These are phyloP conservation scores for Cladochytrium replicatum DNA, from an alignment of 192 early-diverging fungal genomes.

Conservation along the genomic window DNA sequence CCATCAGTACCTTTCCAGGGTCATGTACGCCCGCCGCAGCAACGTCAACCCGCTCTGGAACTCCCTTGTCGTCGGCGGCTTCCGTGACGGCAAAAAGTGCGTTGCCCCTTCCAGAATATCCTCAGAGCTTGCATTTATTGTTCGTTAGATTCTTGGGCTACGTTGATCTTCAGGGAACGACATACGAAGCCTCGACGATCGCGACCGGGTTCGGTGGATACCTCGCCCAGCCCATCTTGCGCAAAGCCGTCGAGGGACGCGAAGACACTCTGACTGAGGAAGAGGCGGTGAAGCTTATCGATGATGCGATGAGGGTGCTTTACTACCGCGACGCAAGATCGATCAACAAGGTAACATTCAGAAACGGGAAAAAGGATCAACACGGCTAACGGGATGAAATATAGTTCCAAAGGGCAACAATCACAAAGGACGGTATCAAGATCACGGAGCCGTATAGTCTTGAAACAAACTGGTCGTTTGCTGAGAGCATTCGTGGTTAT, in stretches of 20 bases:
- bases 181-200: slow-evolving; percentile 81
- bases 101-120: background rate
- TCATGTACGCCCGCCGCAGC: slow-evolving; percentile 86
- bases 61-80: slow-evolving; percentile 80
- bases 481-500: slow-evolving; percentile 49
- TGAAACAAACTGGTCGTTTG: slow-evolving; percentile 86
- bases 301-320: slow-evolving; percentile 85
- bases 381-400: background rate
- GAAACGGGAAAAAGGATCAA: no score
- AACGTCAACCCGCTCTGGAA: slow-evolving; percentile 95
- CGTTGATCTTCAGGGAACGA: slow-evolving; percentile 86
- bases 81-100: slow-evolving; percentile 64
- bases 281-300: slow-evolving; percentile 72
- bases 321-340: slow-evolving; percentile 91
- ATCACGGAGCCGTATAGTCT: slow-evolving; percentile 83
- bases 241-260: slow-evolving; percentile 79
- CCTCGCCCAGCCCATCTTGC: slow-evolving; percentile 82
- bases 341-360: slow-evolving; percentile 66
- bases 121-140: background rate
- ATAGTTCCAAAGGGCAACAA: slow-evolving; percentile 86
- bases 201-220: slow-evolving; percentile 92
- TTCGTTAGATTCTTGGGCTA: slow-evolving; percentile 70
- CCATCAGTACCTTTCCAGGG: slow-evolving; percentile 77
- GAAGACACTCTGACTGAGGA: slow-evolving; percentile 77
- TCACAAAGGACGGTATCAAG: slow-evolving; percentile 69